Percentiles rank a stretch among this genome's conserved stretches.
These are phyloP conservation scores for Fusarium dimerum DNA, from an alignment of 2,329 filamentous ascomycete genomes.

Conservation along the genomic window DNA sequence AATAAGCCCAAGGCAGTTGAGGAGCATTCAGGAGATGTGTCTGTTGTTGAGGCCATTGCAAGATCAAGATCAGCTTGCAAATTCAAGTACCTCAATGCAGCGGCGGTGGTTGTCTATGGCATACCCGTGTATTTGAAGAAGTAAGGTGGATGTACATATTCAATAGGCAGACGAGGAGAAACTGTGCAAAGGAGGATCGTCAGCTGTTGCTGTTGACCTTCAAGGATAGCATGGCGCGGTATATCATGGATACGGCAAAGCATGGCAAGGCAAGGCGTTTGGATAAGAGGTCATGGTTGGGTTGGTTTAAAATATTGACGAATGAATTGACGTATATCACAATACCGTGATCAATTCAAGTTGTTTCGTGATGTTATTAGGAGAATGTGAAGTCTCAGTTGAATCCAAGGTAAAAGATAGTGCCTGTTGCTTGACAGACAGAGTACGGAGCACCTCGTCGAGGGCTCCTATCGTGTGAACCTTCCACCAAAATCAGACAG, in stretches of 20 bases:
- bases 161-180: constrained; percentile 12
- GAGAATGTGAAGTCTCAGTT: not conserved
- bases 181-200: constrained; percentile 3
- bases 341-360: not conserved
- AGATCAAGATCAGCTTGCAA: constrained; percentile 77
- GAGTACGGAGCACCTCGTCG: too few species aligned
- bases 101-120: constrained; percentile 91
- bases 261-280: not conserved
- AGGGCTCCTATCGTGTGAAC: too few species aligned
- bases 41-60: constrained; percentile 79
- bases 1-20: constrained; percentile 24
- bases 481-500: too few species aligned
- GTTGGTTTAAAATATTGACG: not conserved
- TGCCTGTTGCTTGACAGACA: too few species aligned
- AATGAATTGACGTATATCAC: not conserved
- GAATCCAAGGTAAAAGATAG: too few species aligned
- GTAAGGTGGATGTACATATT: constrained; percentile 15
- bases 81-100: constrained; percentile 88
- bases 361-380: not conserved
- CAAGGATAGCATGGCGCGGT: not conserved
- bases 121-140: constrained; percentile 79
- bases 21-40: constrained; percentile 43
- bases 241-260: not conserved
- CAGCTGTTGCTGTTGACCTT: not conserved
- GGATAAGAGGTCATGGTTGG: not conserved